Evolutionary conservation across 1,139 yeast genomes (phyloP), one percentile per base, ranked within the genome.

Genomic region (Nadsonia starkeyi-henricii): DNA sequence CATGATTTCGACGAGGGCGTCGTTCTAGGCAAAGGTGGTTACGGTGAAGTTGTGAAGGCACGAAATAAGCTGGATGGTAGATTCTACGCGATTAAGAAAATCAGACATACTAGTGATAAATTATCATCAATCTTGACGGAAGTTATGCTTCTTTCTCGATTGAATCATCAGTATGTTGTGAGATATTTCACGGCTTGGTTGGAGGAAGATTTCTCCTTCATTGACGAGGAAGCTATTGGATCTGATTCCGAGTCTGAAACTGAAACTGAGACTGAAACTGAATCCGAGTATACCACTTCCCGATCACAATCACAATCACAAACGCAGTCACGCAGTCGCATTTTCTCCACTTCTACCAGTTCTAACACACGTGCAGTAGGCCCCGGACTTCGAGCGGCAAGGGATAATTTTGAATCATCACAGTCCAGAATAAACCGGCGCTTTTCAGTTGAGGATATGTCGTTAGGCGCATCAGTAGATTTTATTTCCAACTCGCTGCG

Each of bases 121-220:
- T 68, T 91, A 43, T 82, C 94, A 33, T 77, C 84, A 2, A 81
- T 91, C 49, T 68, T 93, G 49, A 85, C 86, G 54, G 98, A 93
- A 60, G 98, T 93, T 0, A 78, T 89, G 74, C 75, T 94, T 4
- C 73, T 93, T 56, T 95, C 97, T 0, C 72, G 98, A 53, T 70
- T 93, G 48, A 91, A 89, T 58, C 97, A 93, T 62, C 96, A 88
- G 61, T 88, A 86, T 62, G 96, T 93, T 45, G 98, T 93, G 1
- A 69, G 98, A 49, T 93, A 93, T 62, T 91, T 85, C 65, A 95
- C 96, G 1, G 95, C 97, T 0, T 93, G 98, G 99, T 77, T 91
- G 2, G 98, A 91, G 60, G 85, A 81, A 48, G 77, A 79, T 43
- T 62, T 62, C 50, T 63, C 63, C 2, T 57, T 54, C 42, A 51